Conservation (phyloP, 495 filamentous ascomycete species). For the Choiromyces venosus region DNA sequence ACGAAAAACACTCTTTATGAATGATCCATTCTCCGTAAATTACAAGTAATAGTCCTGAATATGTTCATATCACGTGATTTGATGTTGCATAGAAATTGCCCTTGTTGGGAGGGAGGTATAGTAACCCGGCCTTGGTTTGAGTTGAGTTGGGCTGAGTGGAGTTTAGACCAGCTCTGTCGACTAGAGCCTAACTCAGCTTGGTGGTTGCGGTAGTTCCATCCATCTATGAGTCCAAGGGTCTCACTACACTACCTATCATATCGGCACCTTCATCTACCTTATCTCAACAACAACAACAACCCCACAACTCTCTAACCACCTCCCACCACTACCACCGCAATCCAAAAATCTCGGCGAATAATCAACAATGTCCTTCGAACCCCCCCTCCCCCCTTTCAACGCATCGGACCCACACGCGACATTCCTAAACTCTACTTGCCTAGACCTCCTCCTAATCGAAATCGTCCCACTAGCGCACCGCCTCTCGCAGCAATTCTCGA, state of each 20-base stretch:
- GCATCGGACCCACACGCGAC: slow-evolving; percentile 69
- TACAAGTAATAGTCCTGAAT: no score
- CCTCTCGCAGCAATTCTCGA: slow-evolving; percentile 47
- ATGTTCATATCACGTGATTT: neutral
- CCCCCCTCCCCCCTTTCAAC: slow-evolving; percentile 62
- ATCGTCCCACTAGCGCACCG: slow-evolving; percentile 91
- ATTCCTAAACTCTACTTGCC: slow-evolving; percentile 71
- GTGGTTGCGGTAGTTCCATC: no score
- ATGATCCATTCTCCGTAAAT: neutral
- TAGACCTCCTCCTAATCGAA: slow-evolving; percentile 93
- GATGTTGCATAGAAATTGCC: neutral
- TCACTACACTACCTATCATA: neutral
- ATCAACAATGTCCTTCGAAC: slow-evolving; percentile 74
- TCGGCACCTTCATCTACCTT: neutral
- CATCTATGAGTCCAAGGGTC: no score
- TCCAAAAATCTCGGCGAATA: no score
- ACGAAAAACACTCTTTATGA: neutral
- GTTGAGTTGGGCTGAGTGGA: no score
- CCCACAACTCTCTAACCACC: neutral
- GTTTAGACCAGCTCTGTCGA: neutral
- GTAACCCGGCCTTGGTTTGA: slow-evolving; percentile 1
- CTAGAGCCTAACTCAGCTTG: neutral
- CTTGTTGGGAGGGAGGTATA: neutral
- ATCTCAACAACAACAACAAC: slow-evolving; percentile 2
- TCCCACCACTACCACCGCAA: neutral